These are phyloP conservation scores for Heliamphora exappendiculata DNA, from an alignment of 148 eudicot species.

Conservation along the genomic window DNA sequence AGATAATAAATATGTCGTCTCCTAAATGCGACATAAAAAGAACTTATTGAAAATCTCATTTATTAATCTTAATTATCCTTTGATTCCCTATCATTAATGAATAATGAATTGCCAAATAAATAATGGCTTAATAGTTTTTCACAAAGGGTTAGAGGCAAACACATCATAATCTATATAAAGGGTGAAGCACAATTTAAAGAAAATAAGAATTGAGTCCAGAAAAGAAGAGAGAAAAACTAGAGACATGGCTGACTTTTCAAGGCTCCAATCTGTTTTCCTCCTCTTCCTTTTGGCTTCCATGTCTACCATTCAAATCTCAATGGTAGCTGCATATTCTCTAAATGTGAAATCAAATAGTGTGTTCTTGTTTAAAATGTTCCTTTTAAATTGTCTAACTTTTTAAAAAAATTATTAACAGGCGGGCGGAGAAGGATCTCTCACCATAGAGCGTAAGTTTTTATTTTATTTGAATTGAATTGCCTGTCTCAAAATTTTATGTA, in stretches of 20 bases:
- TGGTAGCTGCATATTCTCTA: too few relatives aligned
- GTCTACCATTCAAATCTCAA: conserved; percentile 6
- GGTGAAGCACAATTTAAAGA: neutral
- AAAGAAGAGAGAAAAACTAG: neutral
- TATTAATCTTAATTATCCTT: too few relatives aligned
- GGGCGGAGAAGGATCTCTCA: neutral
- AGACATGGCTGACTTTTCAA: neutral
- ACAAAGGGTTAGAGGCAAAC: too few relatives aligned
- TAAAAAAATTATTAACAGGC: neutral
- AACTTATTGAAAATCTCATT: too few relatives aligned
- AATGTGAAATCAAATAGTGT: neutral
- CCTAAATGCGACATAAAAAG: too few relatives aligned
- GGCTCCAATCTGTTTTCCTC: conserved; percentile 2
- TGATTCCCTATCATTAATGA: too few relatives aligned
- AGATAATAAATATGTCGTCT: too few relatives aligned
- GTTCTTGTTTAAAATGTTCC: neutral
- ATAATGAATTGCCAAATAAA: too few relatives aligned
- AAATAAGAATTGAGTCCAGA: neutral
- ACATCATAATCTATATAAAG: neutral
- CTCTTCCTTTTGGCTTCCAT: neutral
- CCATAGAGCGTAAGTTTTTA: neutral
- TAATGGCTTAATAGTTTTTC: too few relatives aligned
- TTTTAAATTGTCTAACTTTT: neutral
- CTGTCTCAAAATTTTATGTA: neutral
- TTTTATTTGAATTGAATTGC: neutral